A percentile compares a stretch with the other conserved stretches of the same genome.
Conservation (phyloP, 1,139 yeast genomes). For the Kurtzmaniella quercitrusa region DNA sequence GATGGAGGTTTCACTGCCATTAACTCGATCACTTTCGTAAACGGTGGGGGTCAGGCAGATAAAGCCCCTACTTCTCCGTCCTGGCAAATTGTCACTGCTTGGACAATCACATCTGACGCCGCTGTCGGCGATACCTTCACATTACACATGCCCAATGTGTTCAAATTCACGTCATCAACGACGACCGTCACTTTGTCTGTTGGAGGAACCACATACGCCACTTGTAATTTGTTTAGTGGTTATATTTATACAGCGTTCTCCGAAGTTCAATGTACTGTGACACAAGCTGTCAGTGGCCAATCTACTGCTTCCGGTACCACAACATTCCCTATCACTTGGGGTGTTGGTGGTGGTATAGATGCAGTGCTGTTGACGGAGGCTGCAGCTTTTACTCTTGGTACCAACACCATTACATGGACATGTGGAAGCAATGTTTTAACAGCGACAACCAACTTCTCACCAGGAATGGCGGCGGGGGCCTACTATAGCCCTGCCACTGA, state of each 20-base stretch:
- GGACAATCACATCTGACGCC: constrained; percentile 18
- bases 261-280: constrained; percentile 22
- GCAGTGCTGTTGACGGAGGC: constrained; percentile 19
- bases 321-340: constrained; percentile 23
- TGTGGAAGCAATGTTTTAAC: constrained; percentile 24
- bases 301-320: constrained; percentile 19
- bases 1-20: constrained; percentile 17
- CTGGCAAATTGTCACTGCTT: constrained; percentile 23
- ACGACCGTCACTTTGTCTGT: constrained; percentile 15
- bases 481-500: no score
- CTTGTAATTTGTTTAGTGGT: constrained; percentile 22
- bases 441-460: no score
- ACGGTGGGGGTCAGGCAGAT: constrained; percentile 8
- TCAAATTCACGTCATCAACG: constrained; percentile 21
- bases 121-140: constrained; percentile 29
- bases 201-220: constrained; percentile 19
- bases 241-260: constrained; percentile 21
- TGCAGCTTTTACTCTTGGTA: constrained; percentile 17
- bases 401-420: constrained; percentile 21
- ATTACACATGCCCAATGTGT: constrained; percentile 27
- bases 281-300: constrained; percentile 10
- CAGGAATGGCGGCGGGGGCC: no score
- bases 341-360: constrained; percentile 20
- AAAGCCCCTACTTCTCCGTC: constrained; percentile 15
- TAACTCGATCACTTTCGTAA: constrained; percentile 11